These are phyloP conservation scores for Citrus glauca DNA, from an alignment of 345 rosid genomes.

Conservation along the genomic window DNA sequence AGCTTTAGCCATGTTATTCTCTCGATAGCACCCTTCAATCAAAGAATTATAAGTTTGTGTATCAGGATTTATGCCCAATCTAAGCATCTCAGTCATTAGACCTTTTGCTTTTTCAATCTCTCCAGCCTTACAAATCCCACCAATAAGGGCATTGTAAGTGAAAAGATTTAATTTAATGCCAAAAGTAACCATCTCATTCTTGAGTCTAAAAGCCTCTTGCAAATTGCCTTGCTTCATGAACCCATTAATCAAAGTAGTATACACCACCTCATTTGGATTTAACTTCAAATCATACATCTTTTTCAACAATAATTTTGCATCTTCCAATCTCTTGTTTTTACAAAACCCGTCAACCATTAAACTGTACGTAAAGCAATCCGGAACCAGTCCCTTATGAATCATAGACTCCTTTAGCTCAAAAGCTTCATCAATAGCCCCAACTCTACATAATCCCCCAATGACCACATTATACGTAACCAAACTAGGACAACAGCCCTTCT, in stretches of 20 bases:
- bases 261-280: slow-evolving; percentile 40
- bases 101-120: slow-evolving; percentile 59
- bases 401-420: slow-evolving; percentile 43
- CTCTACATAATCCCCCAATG: slow-evolving; percentile 50
- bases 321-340: slow-evolving; percentile 46
- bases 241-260: slow-evolving; percentile 55
- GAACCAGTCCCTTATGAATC: slow-evolving; percentile 45
- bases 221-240: slow-evolving; percentile 52
- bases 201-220: slow-evolving; percentile 48
- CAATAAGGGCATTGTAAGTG: slow-evolving; percentile 48
- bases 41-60: slow-evolving; percentile 49
- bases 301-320: slow-evolving; percentile 47
- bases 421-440: slow-evolving; percentile 56
- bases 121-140: slow-evolving; percentile 54
- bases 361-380: slow-evolving; percentile 37
- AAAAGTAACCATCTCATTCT: slow-evolving; percentile 53
- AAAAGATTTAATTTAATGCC: slow-evolving; percentile 36
- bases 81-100: slow-evolving; percentile 61
- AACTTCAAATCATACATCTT: slow-evolving; percentile 54
- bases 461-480: slow-evolving; percentile 49
- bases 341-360: slow-evolving; percentile 54
- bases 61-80: slow-evolving; percentile 49
- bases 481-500: slow-evolving; percentile 41
- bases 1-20: slow-evolving; percentile 32
- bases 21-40: slow-evolving; percentile 57